A percentile compares a stretch with the other conserved stretches of the same genome.
Evolutionary conservation across 257 asterid species (phyloP).

Genomic region (Gynochthodes officinalis): DNA sequence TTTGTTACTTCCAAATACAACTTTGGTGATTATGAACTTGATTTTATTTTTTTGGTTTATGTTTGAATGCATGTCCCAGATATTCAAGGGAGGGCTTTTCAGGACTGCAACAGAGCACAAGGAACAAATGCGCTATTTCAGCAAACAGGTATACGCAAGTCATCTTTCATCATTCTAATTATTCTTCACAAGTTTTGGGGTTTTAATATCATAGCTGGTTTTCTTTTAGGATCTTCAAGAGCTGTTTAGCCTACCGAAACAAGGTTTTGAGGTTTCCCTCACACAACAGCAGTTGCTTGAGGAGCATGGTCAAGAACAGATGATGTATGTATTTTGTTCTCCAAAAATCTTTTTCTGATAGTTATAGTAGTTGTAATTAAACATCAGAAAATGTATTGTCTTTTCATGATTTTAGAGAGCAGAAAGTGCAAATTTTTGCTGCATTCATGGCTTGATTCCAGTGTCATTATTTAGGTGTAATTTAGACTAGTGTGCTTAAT

Average conservation of each 20-base stretch:
- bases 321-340: constrained; percentile 43
- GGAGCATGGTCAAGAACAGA: constrained; percentile 82
- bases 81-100: constrained; percentile 93
- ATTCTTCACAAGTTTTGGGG: not conserved
- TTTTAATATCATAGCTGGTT: not conserved
- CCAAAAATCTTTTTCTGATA: not conserved
- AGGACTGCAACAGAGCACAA: constrained; percentile 94
- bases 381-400: not conserved
- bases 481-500: not conserved
- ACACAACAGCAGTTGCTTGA: constrained; percentile 87
- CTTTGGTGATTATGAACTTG: constrained; percentile 2
- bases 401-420: not conserved
- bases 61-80: constrained; percentile 41
- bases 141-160: constrained; percentile 59
- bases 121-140: constrained; percentile 89
- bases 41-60: constrained; percentile 4
- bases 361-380: not conserved
- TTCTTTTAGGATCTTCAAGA: constrained; percentile 72
- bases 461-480: not conserved
- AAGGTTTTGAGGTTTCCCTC: constrained; percentile 79
- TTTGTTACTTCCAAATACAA: not conserved
- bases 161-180: not conserved
- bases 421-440: not conserved
- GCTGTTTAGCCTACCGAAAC: constrained; percentile 73
- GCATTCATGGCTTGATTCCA: not conserved